Evolutionary conservation across 148 eudicot genomes (phyloP).

Genomic region (Nepenthes gracilis): DNA sequence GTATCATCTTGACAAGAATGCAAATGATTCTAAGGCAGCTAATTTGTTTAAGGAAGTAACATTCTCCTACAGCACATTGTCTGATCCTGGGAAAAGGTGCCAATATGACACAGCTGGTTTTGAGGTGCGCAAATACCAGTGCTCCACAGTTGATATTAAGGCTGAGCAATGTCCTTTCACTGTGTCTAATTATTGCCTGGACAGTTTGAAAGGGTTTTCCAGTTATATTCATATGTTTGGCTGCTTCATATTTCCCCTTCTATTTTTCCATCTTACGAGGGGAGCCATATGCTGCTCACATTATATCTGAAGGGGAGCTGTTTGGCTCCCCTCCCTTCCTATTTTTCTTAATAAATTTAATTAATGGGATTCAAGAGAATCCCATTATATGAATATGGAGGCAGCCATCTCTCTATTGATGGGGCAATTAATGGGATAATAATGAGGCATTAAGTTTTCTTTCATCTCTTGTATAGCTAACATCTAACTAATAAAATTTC

Average conservation of each 20-base stretch:
- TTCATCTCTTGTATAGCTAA: too few relatives aligned
- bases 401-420: too few relatives aligned
- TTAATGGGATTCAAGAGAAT: too few relatives aligned
- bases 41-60: constrained; percentile 90
- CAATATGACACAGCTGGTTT: constrained; percentile 92
- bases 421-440: too few relatives aligned
- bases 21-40: constrained; percentile 87
- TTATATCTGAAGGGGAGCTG: too few relatives aligned
- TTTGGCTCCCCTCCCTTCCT: too few relatives aligned
- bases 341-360: too few relatives aligned
- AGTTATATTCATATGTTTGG: not conserved
- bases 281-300: too few relatives aligned
- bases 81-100: constrained; percentile 89
- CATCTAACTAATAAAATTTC: not conserved
- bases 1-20: constrained; percentile 98
- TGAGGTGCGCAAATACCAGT: constrained; percentile 39
- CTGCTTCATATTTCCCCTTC: not conserved
- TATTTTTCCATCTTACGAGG: not conserved
- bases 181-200: too few relatives aligned
- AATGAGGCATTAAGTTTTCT: too few relatives aligned
- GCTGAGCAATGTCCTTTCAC: too few relatives aligned
- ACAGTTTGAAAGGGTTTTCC: too few relatives aligned
- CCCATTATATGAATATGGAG: not conserved
- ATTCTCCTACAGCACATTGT: constrained; percentile 79
- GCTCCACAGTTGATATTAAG: not conserved